Base-by-base conservation (phyloP, 345 rosid genomes). In the Populus davidiana region DNA sequence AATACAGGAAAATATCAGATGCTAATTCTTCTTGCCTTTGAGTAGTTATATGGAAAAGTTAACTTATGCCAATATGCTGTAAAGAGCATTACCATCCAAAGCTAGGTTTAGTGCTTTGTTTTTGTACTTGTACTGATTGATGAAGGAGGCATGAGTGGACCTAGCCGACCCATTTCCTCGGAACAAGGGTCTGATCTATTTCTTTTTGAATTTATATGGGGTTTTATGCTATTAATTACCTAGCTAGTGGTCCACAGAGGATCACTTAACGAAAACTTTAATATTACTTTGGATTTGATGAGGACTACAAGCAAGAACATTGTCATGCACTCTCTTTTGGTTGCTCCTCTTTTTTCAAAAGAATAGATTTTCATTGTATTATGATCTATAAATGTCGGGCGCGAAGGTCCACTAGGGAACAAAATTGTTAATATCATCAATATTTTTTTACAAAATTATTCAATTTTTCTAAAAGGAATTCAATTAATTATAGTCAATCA, bases 141-240 rank as follows among this genome's bases (percentile, higher is more conserved):
- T 83, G 89, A 85, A 70, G 71, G 72, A 74, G 79, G 82, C 79
- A 50, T 86, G 87, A 85, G 83, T 59, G 68, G 76, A 73, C 69
- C 21, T 27, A 70, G 29, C 81, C 86, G 73, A 86, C 89, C 86
- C 88, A 70, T 80, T 81, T 78, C 85, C 88, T 83, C 74, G 27
- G 80, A 84, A 81, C 70, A 71, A 74, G 87, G 90, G 89, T 80
- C 81, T 78, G 63, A 56, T 56, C 69, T n/a, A 29, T 75, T 63
- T 76, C 74, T 80, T 77, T 75, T 79, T 25, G 25, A 71, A 35
- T 38, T 27, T 27, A 70, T 41, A 81, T 84, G 59, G 85, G 86
- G 87, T 80, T 78, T 74, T 5, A 69, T 74, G 86, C 43, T 56
- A 29, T 52, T 67, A 61, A 56, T 70, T 65, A 59, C 13, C 8